A percentile compares a stretch with the other conserved stretches of the same genome.
phyloP scores from a whole-genome alignment of 2,329 filamentous ascomycete genomes.

The Stagonosporopsis chrysanthemi region DNA sequence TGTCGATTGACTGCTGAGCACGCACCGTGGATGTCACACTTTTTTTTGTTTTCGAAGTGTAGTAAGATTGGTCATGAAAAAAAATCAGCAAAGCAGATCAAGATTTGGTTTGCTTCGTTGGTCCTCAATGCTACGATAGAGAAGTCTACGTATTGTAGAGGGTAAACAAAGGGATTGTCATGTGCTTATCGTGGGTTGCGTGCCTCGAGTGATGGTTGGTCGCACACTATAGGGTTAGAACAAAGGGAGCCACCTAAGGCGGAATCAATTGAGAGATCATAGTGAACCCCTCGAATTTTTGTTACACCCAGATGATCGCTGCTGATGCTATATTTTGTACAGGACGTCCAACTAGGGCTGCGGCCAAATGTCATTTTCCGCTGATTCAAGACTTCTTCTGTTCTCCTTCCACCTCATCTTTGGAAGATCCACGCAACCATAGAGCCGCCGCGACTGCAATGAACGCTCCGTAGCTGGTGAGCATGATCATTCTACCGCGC shows the following conservation, averaged over 20 bases:
- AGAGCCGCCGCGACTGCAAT: constrained; percentile 50
- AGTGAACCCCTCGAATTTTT: not conserved
- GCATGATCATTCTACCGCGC: constrained; percentile 58
- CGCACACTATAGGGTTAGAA: not conserved
- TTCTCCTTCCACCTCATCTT: constrained; percentile 21
- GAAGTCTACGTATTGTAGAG: not conserved
- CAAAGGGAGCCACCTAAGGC: not conserved
- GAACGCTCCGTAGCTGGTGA: constrained; percentile 55
- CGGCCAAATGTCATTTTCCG: not conserved
- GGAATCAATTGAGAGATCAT: not conserved
- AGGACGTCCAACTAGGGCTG: too few species aligned
- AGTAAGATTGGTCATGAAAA: not conserved
- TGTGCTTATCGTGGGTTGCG: not conserved
- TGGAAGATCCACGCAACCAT: constrained; percentile 27
- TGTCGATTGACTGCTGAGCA: not conserved
- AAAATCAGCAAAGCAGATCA: not conserved
- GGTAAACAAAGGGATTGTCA: not conserved
- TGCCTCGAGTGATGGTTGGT: not conserved
- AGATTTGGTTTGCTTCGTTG: not conserved
- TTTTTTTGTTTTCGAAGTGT: not conserved
- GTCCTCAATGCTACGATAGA: too few species aligned
- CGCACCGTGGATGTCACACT: too few species aligned
- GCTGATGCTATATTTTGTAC: not conserved
- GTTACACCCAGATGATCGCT: not conserved
- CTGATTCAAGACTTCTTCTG: not conserved